phyloP scores from a whole-genome alignment of 2,329 filamentous ascomycete genomes.

The Aspergillus clavatus region DNA sequence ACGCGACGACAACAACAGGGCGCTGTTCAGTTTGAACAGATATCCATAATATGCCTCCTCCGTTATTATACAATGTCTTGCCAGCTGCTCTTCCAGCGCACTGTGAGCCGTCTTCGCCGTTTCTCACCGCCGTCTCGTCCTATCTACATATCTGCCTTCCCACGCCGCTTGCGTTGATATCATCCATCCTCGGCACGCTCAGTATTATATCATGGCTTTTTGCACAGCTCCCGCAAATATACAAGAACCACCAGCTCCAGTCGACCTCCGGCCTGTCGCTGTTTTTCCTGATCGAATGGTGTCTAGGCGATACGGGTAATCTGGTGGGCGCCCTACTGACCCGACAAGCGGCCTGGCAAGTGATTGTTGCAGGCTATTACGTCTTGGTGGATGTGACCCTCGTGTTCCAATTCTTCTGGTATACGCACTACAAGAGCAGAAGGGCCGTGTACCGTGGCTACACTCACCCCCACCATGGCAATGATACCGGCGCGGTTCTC shows the following conservation, averaged over 20 bases:
- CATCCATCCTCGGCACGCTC: constrained; percentile 55
- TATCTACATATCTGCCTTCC: constrained; percentile 60
- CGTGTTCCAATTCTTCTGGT: constrained; percentile 62
- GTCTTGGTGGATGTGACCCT: constrained; percentile 60
- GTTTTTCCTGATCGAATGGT: constrained; percentile 63
- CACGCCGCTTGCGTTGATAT: constrained; percentile 58
- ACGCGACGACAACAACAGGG: background rate
- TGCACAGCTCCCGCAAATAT: constrained; percentile 64
- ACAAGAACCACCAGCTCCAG: constrained; percentile 61
- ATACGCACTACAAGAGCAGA: constrained; percentile 53
- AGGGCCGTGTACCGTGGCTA: constrained; percentile 34
- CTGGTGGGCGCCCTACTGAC: constrained; percentile 60
- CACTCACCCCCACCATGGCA: constrained; percentile 24
- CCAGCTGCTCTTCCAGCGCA: constrained; percentile 48
- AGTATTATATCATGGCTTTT: constrained; percentile 66
- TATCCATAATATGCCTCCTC: constrained; percentile 24
- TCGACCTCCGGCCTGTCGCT: constrained; percentile 62
- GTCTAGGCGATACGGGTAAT: constrained; percentile 60
- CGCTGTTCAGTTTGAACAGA: background rate
- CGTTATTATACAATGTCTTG: constrained; percentile 24
- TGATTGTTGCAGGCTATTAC: constrained; percentile 62
- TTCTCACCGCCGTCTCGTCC: constrained; percentile 54
- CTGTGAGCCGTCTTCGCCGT: constrained; percentile 56
- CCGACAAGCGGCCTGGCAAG: constrained; percentile 61
- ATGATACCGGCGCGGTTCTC: constrained; percentile 26